phyloP scores from a whole-genome alignment of 2,329 filamentous ascomycete genomes.

The Ophiognomonia clavigignenti-juglandacearum region DNA sequence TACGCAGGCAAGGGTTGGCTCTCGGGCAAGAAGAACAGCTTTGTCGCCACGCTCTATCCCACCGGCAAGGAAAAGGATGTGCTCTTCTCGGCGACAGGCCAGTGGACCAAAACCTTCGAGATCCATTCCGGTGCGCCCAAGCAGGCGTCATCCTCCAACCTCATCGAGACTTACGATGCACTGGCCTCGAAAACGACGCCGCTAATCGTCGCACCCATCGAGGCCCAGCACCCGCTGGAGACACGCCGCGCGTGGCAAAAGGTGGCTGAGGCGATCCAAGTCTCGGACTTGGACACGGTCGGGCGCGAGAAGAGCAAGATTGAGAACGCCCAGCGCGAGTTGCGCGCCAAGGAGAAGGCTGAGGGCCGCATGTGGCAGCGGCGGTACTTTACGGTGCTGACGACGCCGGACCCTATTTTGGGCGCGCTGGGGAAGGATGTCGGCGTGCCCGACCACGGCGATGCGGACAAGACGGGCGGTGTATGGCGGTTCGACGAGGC shows the following conservation, averaged over 20 bases:
- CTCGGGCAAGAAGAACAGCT: conserved; percentile 90
- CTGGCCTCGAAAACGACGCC: conserved; percentile 55
- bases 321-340: conserved; percentile 61
- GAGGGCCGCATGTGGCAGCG: conserved; percentile 76
- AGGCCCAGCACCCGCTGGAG: conserved; percentile 81
- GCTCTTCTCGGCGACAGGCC: conserved; percentile 77
- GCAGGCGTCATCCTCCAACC: conserved; percentile 41
- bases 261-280: conserved; percentile 74
- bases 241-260: conserved; percentile 83
- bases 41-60: conserved; percentile 68
- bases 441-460: conserved; percentile 45
- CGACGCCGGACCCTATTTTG: conserved; percentile 41
- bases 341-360: conserved; percentile 67
- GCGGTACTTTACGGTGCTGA: conserved; percentile 67
- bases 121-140: conserved; percentile 63
- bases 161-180: conserved; percentile 59
- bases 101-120: conserved; percentile 82
- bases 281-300: conserved; percentile 79
- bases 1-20: conserved; percentile 94
- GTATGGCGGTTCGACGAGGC: conserved; percentile 51
- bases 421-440: conserved; percentile 38
- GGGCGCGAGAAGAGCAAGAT: conserved; percentile 80
- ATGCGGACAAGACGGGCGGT: conserved; percentile 56
- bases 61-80: conserved; percentile 68
- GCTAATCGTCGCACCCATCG: conserved; percentile 65